Evolutionary conservation across 176 grass and related monocot species (phyloP).

Genomic region (Eleusine indica): DNA sequence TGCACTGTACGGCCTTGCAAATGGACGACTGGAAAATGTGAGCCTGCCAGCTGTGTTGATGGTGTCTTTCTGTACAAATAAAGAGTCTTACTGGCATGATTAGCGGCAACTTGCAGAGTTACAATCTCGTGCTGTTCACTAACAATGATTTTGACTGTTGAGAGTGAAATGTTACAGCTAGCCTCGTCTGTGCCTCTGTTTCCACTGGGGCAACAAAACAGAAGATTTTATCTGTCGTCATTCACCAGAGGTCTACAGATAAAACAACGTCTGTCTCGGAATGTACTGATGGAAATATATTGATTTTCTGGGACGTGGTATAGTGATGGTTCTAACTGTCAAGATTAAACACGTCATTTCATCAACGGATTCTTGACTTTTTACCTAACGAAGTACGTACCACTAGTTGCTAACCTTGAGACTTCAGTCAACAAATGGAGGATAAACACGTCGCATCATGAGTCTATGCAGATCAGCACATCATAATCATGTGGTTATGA

Average conservation of each 20-base stretch:
- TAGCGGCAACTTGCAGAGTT: not conserved
- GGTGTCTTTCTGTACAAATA: not conserved
- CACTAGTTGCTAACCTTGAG: too few species aligned
- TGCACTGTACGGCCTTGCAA: not conserved
- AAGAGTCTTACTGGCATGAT: not conserved
- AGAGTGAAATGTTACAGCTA: conserved; percentile 4
- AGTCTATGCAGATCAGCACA: conserved; percentile 2
- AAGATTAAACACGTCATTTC: not conserved
- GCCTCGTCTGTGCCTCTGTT: not conserved
- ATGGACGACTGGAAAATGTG: conserved; percentile 9
- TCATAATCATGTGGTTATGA: not conserved
- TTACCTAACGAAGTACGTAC: not conserved
- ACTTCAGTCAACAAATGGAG: not conserved
- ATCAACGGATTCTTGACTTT: conserved; percentile 4
- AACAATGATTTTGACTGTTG: conserved; percentile 7
- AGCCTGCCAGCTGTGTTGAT: conserved; percentile 16
- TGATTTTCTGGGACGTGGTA: not conserved
- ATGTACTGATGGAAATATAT: not conserved
- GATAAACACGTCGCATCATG: not conserved
- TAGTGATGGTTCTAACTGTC: not conserved
- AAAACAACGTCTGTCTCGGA: conserved; percentile 19
- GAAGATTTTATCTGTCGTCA: conserved; percentile 7
- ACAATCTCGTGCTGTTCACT: not conserved
- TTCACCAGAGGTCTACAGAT: not conserved
- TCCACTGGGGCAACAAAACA: not conserved